phyloP scores from a whole-genome alignment of 345 rosid genomes.

The Populus pruinosa region DNA sequence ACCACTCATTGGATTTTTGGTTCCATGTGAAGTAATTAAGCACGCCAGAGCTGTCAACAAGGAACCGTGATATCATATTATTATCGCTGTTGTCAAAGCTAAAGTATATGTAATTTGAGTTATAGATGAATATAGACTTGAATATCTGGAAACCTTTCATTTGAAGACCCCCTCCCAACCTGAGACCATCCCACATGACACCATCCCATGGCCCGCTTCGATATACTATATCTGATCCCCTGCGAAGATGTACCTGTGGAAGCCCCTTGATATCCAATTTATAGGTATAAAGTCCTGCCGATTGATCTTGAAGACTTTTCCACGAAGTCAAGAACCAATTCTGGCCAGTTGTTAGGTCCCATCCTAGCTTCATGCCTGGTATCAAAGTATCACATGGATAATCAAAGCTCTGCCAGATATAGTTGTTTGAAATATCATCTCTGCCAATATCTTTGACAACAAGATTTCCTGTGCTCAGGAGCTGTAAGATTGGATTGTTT shows the following conservation, averaged over 20 bases:
- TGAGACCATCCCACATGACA: constrained; percentile 16
- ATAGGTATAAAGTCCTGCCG: constrained; percentile 17
- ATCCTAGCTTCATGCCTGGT: constrained; percentile 39
- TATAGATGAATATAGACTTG: constrained; percentile 15
- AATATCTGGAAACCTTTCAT: constrained; percentile 8
- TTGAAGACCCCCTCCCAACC: too few species aligned
- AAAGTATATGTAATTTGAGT: constrained; percentile 23
- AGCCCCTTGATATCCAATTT: constrained; percentile 22
- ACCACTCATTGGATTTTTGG: neutral
- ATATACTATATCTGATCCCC: constrained; percentile 11
- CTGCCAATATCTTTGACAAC: constrained; percentile 16
- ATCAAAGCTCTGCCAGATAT: constrained; percentile 38
- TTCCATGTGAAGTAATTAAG: constrained; percentile 22
- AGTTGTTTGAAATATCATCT: neutral
- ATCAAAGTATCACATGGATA: constrained; percentile 24
- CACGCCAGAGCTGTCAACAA: constrained; percentile 18
- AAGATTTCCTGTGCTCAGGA: constrained; percentile 33
- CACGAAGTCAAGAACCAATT: constrained; percentile 27
- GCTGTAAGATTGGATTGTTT: constrained; percentile 15
- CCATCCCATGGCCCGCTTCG: constrained; percentile 42
- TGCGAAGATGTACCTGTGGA: constrained; percentile 28
- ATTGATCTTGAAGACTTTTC: constrained; percentile 11
- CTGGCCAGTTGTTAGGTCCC: constrained; percentile 27
- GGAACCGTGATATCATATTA: constrained; percentile 15
- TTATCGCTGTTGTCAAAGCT: neutral